Percentiles rank a stretch among this genome's conserved stretches.
Evolutionary conservation across 306 rosid species (phyloP).

Genomic region (Vicia sativa): DNA sequence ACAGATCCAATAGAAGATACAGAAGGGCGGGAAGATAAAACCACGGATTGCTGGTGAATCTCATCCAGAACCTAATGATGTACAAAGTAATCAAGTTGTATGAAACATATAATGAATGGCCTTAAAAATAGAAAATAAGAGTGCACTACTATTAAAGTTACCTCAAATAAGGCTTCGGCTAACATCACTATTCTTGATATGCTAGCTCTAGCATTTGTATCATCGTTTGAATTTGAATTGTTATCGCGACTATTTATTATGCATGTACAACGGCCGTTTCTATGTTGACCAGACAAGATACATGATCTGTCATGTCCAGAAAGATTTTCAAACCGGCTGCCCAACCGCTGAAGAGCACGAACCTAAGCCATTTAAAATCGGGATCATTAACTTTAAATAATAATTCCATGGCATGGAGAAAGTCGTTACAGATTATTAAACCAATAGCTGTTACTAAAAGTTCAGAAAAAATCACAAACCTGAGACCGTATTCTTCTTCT

Average conservation of each 20-base stretch:
- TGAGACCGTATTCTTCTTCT: constrained; percentile 96
- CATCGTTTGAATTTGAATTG: constrained; percentile 60
- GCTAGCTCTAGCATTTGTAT: constrained; percentile 90
- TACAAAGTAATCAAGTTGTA: constrained; percentile 56
- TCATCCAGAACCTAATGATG: constrained; percentile 99
- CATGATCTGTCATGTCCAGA: constrained; percentile 97
- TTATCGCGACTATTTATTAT: constrained; percentile 56
- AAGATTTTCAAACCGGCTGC: constrained; percentile 90
- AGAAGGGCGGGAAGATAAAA: constrained; percentile 89
- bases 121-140: constrained; percentile 33
- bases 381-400: constrained; percentile 27
- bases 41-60: constrained; percentile 99
- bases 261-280: constrained; percentile 92
- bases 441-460: constrained; percentile 7
- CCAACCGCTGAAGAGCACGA: constrained; percentile 98
- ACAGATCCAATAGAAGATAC: constrained; percentile 95
- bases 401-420: constrained; percentile 9
- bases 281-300: constrained; percentile 86
- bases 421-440: constrained; percentile 20
- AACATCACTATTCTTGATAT: constrained; percentile 98
- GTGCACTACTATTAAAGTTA: constrained; percentile 36
- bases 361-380: constrained; percentile 59
- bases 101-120: constrained; percentile 42
- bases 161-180: constrained; percentile 99
- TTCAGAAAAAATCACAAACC: constrained; percentile 60